Conservation (phyloP, 2,329 filamentous ascomycete genomes). For the Aspergillus puulaauensis region DNA sequence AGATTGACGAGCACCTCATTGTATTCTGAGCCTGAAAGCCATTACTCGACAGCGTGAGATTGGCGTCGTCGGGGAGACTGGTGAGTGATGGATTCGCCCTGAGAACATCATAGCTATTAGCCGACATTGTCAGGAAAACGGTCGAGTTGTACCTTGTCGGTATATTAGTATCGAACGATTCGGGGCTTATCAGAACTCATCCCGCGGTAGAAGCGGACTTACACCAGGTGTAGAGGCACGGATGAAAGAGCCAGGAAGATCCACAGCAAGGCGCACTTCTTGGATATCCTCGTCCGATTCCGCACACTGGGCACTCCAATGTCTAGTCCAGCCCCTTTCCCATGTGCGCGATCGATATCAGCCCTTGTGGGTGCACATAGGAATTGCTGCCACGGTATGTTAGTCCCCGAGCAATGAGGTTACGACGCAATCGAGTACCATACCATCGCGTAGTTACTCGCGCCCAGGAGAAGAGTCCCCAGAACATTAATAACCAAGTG, state of each 20-base stretch:
- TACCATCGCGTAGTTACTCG: slow-evolving; percentile 12
- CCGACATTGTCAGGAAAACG: neutral
- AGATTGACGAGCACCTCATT: neutral
- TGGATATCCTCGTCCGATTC: neutral
- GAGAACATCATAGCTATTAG: neutral
- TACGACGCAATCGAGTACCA: neutral
- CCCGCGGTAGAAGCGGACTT: neutral
- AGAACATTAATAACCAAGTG: slow-evolving; percentile 14
- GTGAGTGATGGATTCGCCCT: too few relatives aligned
- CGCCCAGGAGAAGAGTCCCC: slow-evolving; percentile 3
- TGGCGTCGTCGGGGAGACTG: too few relatives aligned
- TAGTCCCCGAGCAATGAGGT: too few relatives aligned
- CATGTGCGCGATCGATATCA: slow-evolving; percentile 7
- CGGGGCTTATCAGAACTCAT: neutral
- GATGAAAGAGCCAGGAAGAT: neutral
- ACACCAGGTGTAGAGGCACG: slow-evolving; percentile 8
- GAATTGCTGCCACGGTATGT: neutral
- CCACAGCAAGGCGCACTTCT: neutral
- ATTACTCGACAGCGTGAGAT: too few relatives aligned
- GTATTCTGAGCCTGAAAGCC: neutral
- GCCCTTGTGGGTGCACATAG: slow-evolving; percentile 4
- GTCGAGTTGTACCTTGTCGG: neutral
- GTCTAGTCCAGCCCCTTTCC: neutral
- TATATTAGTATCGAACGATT: neutral
- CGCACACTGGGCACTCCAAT: slow-evolving; percentile 6